Evolutionary conservation across 2,329 filamentous ascomycete species (phyloP), one percentile per base, ranked within the genome.

Genomic region (Cryphonectria naterciae): DNA sequence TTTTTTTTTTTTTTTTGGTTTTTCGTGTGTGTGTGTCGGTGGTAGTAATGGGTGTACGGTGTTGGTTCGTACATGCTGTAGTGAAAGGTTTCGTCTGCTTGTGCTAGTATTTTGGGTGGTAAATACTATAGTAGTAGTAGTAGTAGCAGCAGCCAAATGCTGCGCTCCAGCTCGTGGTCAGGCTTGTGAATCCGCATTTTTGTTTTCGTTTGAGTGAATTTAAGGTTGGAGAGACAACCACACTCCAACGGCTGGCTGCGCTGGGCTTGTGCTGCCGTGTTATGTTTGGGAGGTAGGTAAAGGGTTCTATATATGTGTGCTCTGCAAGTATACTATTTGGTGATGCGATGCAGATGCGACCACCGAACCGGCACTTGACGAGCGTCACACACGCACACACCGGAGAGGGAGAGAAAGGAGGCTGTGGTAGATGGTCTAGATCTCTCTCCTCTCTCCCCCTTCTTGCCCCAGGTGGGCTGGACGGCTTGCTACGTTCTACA

Each of bases 281-380:
- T 19, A 5, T 39, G 28, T 22, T 46, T 5, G 43, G 17, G 43
- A 39, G 11, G 17, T 17, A 46, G 43, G 43, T 19, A 22, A 32
- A 3, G 43, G 43, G 22, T 46, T 10, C 22, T 46, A 7, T 19
- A 15, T 19, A 2, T 41, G 39, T 15, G 39, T 41, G 39, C 15
- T 49, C 22, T 66, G 63, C 25, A 56, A 56, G 67, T 49, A 65
- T 35, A 61, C 35, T 54, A 1, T 19, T 22, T 46, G 6, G 43
- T 46, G 15, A 71, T 71, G 70, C 67, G 43, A 64, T 71, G 70
- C 52, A 58, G 54, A 54, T 41, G 43, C 37, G n/a, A 67, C 49
- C 67, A 58, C 37, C 67, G 46, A 66, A 39, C 64, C 63, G 67
- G 63, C 58, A 67, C 46, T 69, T 67, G 58, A 58, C 65, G 65